phyloP scores from a whole-genome alignment of 345 rosid genomes.

The Brassica carinata region DNA sequence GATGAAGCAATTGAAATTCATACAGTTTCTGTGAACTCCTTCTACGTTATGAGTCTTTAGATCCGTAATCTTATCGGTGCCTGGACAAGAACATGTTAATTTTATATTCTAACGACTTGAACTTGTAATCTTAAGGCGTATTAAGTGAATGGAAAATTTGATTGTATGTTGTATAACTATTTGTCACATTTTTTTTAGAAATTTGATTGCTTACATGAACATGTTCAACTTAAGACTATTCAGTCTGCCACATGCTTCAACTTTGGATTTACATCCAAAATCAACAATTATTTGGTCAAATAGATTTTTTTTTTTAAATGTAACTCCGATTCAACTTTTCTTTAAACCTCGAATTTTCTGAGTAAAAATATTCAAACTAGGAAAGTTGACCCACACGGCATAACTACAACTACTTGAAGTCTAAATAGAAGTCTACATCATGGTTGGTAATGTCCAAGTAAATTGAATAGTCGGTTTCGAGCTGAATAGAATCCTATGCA shows the following conservation, averaged over 20 bases:
- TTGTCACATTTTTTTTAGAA: neutral
- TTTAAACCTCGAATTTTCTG: neutral
- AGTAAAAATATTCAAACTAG: neutral
- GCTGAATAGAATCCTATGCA: constrained; percentile 31
- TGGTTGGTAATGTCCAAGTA: constrained; percentile 19
- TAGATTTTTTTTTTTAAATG: neutral
- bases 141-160: neutral
- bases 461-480: constrained; percentile 19
- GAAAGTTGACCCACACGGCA: constrained; percentile 30
- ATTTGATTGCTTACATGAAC: neutral
- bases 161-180: neutral
- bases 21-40: neutral
- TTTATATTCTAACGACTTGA: neutral
- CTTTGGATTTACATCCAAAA: neutral
- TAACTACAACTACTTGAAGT: constrained; percentile 13
- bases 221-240: neutral
- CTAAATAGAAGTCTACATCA: constrained; percentile 25
- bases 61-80: neutral
- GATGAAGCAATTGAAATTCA: neutral
- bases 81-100: neutral
- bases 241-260: neutral
- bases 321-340: neutral
- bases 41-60: neutral
- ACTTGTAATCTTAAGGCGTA: neutral
- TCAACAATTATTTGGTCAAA: constrained; percentile 5